Conservation (phyloP, 1,284 basidiomycete species). For the Rhodofomes roseus region DNA sequence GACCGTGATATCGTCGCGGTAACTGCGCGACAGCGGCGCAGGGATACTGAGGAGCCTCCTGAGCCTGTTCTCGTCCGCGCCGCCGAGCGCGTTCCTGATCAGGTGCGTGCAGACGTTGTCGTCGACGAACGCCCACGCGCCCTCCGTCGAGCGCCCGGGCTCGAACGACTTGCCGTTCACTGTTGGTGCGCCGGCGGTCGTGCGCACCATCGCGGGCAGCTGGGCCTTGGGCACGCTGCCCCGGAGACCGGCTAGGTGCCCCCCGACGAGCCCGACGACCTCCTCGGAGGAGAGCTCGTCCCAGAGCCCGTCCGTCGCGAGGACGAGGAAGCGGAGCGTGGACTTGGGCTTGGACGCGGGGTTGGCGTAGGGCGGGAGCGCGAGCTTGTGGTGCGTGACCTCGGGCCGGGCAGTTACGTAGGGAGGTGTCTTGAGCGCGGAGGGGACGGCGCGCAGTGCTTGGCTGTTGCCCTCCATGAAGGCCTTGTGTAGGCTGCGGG, state of each 20-base stretch:
- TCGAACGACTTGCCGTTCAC: constrained; percentile 58
- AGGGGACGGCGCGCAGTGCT: constrained; percentile 56
- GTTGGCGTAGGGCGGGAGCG: constrained; percentile 33
- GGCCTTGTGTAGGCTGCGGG: constrained; percentile 57
- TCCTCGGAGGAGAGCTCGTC: constrained; percentile 95
- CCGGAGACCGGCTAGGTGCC: constrained; percentile 73
- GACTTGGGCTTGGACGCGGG: constrained; percentile 18
- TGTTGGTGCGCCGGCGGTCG: constrained; percentile 46
- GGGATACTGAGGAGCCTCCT: constrained; percentile 83
- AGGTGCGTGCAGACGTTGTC: constrained; percentile 88
- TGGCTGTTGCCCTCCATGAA: constrained; percentile 62
- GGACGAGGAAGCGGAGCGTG: constrained; percentile 55
- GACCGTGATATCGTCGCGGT: constrained; percentile 89
- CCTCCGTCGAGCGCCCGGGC: constrained; percentile 37
- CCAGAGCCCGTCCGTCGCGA: constrained; percentile 80
- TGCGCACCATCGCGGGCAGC: constrained; percentile 53
- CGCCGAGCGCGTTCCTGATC: constrained; percentile 92
- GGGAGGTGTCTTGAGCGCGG: constrained; percentile 81
- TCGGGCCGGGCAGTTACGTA: constrained; percentile 93
- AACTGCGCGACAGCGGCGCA: constrained; percentile 73
- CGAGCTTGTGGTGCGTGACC: constrained; percentile 76
- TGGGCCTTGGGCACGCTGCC: constrained; percentile 57
- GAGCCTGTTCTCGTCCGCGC: constrained; percentile 69
- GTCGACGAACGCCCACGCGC: constrained; percentile 82
- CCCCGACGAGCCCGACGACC: constrained; percentile 87